These are phyloP conservation scores for Elongisporangium prolatum DNA, from an alignment of 352 stramenopile species.

Conservation along the genomic window DNA sequence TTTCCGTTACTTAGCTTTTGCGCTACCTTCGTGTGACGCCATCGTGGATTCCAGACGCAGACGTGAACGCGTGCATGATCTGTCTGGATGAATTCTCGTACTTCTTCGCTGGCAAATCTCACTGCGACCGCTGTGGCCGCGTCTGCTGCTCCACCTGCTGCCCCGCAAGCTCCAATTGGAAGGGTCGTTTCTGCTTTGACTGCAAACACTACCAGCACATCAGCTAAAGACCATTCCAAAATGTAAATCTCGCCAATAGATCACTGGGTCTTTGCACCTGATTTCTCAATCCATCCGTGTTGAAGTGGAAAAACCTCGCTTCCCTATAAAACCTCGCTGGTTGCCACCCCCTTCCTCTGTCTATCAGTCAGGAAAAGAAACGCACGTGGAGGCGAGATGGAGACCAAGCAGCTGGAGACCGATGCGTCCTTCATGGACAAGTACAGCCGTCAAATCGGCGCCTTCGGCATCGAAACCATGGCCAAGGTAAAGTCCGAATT, in stretches of 20 bases:
- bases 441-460: constrained; percentile 91
- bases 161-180: constrained; percentile 60
- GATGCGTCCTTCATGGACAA: constrained; percentile 93
- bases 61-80: constrained; percentile 65
- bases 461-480: constrained; percentile 90
- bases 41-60: constrained; percentile 55
- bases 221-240: constrained; percentile 13
- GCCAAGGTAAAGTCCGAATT: constrained; percentile 56
- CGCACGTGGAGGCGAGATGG: constrained; percentile 31
- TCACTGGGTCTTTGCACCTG: background rate
- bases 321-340: constrained; percentile 3
- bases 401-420: constrained; percentile 61
- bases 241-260: background rate
- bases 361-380: constrained; percentile 19
- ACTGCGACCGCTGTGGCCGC: constrained; percentile 68
- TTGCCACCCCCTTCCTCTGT: constrained; percentile 3
- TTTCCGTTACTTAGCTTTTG: constrained; percentile 31
- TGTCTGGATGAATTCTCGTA: constrained; percentile 64
- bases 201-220: constrained; percentile 71
- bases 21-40: constrained; percentile 50
- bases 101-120: constrained; percentile 68
- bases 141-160: constrained; percentile 79
- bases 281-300: constrained; percentile 1
- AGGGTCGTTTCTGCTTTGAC: constrained; percentile 71
- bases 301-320: constrained; percentile 25